Conservation (phyloP, 2,329 filamentous ascomycete species). For the Ilyonectria robusta region DNA sequence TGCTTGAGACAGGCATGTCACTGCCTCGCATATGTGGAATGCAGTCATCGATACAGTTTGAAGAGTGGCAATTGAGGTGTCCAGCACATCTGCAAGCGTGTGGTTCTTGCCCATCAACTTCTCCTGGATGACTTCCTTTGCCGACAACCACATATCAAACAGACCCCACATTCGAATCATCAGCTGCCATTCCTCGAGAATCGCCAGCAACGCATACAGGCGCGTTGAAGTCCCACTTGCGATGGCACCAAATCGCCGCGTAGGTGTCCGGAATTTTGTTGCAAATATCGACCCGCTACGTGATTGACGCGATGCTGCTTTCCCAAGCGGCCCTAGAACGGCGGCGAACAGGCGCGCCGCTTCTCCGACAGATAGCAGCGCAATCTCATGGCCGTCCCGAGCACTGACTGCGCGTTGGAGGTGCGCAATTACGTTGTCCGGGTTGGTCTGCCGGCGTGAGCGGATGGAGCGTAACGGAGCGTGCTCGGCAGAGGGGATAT, state of each 20-base stretch:
- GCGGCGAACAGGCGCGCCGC: conserved; percentile 17
- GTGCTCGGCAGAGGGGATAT: conserved; percentile 5
- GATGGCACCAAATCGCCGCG: background rate
- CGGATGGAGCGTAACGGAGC: background rate
- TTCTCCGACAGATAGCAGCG: conserved; percentile 23
- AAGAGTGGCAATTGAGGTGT: background rate
- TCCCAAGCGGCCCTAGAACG: conserved; percentile 15
- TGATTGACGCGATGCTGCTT: background rate
- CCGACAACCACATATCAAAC: conserved; percentile 27
- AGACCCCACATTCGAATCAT: conserved; percentile 27
- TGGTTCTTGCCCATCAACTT: background rate
- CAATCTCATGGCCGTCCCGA: conserved; percentile 26
- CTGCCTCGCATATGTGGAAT: conserved; percentile 25
- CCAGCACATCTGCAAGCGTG: background rate
- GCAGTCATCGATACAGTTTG: conserved; percentile 14
- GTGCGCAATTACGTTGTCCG: conserved; percentile 4
- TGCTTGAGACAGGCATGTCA: conserved; percentile 11
- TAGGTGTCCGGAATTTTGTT: background rate
- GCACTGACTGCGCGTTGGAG: conserved; percentile 15
- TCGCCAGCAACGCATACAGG: conserved; percentile 16
- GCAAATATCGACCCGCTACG: background rate
- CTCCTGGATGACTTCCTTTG: conserved; percentile 1
- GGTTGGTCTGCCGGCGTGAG: background rate
- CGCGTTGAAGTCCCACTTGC: conserved; percentile 8
- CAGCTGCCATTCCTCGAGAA: conserved; percentile 30